These are phyloP conservation scores for Platanthera guangdongensis DNA, from an alignment of 106 monocot species.

Conservation along the genomic window DNA sequence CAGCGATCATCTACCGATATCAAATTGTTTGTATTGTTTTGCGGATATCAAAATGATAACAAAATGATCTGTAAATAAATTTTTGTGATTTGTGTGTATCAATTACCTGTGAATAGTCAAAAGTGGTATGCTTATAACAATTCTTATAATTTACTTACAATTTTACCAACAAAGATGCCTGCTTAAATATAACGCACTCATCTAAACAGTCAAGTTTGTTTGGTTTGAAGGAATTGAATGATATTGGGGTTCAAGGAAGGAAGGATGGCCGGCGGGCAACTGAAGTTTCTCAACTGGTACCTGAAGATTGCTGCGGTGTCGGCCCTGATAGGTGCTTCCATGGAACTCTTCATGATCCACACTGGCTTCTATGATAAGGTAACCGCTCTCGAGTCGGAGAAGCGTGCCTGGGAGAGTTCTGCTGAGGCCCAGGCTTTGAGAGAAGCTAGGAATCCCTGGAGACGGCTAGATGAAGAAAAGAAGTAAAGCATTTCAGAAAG, in stretches of 20 bases:
- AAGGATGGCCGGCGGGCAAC: not conserved
- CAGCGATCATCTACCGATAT: too few relatives aligned
- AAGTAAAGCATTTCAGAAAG: not conserved
- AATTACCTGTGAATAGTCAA: too few relatives aligned
- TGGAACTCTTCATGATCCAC: slow-evolving; percentile 78
- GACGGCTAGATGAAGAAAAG: slow-evolving; percentile 31
- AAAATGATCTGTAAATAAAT: too few relatives aligned
- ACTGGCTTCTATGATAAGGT: slow-evolving; percentile 83
- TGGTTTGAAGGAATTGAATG: too few relatives aligned
- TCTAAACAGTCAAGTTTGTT: too few relatives aligned
- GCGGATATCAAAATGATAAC: too few relatives aligned
- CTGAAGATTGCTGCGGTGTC: slow-evolving; percentile 49
- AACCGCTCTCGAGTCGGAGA: slow-evolving; percentile 64
- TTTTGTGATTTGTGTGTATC: too few relatives aligned
- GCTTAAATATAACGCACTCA: too few relatives aligned
- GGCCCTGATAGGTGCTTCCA: slow-evolving; percentile 53
- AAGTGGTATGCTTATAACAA: too few relatives aligned
- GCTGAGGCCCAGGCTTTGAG: slow-evolving; percentile 68
- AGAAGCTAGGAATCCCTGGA: slow-evolving; percentile 90
- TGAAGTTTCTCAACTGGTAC: slow-evolving; percentile 60
- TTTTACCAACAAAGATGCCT: too few relatives aligned
- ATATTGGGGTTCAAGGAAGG: not conserved
- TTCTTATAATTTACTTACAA: too few relatives aligned
- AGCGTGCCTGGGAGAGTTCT: slow-evolving; percentile 62
- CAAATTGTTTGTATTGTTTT: too few relatives aligned